Conservation (phyloP, 495 filamentous ascomycete species). For the Geoglossum glabrum region DNA sequence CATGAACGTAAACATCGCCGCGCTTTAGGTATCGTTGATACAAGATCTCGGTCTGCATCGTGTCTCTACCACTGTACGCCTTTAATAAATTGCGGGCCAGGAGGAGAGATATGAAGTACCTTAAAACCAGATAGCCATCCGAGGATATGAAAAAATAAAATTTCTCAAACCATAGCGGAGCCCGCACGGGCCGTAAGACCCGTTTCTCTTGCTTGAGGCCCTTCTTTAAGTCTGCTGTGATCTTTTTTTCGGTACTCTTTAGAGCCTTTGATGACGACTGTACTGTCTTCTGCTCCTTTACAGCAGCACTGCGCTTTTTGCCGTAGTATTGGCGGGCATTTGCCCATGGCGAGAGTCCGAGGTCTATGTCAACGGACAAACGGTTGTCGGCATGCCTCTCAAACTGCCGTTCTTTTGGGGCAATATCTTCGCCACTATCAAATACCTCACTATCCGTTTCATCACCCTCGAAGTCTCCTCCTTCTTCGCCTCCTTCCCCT, state of each 20-base stretch:
- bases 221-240: constrained; percentile 64
- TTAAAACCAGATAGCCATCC: constrained; percentile 81
- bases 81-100: not conserved
- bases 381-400: constrained; percentile 18
- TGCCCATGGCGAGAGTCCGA: constrained; percentile 59
- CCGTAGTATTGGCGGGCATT: constrained; percentile 87
- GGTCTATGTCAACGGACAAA: constrained; percentile 65
- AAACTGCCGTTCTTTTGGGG: constrained; percentile 16
- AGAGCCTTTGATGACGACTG: constrained; percentile 67
- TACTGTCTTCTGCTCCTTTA: constrained; percentile 70
- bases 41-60: constrained; percentile 77
- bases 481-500: constrained; percentile 29
- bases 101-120: constrained; percentile 7
- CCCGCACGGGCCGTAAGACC: constrained; percentile 60
- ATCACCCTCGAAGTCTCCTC: constrained; percentile 34
- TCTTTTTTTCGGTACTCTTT: constrained; percentile 77
- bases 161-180: constrained; percentile 88
- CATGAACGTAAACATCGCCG: constrained; percentile 82
- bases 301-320: constrained; percentile 61
- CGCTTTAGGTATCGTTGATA: constrained; percentile 69
- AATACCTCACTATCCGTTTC: constrained; percentile 46
- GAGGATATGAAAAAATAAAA: constrained; percentile 89
- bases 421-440: constrained; percentile 33
- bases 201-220: constrained; percentile 84
- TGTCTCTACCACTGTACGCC: constrained; percentile 49